Base-by-base conservation (phyloP, 1,284 basidiomycete genomes). In the Cutaneotrichosporon sp. region DNA sequence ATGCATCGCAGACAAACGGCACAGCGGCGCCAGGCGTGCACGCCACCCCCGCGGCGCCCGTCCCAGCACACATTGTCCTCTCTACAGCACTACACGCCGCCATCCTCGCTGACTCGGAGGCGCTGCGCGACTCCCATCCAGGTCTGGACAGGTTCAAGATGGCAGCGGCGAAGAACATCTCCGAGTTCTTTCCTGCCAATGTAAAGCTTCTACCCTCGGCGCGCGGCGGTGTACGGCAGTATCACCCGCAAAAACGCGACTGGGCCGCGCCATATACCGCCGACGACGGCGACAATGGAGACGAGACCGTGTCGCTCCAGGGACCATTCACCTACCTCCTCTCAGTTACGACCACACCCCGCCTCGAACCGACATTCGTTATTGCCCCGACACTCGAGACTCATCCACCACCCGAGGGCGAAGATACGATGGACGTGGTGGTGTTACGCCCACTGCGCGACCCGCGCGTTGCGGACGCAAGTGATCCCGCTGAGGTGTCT, bases 241-340 rank as follows among this genome's bases (percentile, higher is more conserved):
- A 88, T 70, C 80, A 87, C 60, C 80, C 84, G 1, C 41, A 54
- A 0, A 66, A 67, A 1, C 66, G 77, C 30, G 46, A 66, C 1
- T 91, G 64, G 54, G 46, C 87, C 60, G 70, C 80, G n/a, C 64
- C 66, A 1, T 63, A 57, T 51, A 64, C 78, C 1, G 40, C 46
- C 5, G 52, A 23, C 17, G 7, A 41, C 21, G 26, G 33, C 4
- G 23, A 15, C 3, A 38, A 22, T 23, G 26, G 30, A 10, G 40
- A 20, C 8, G 7, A 10, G n/a, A n/a, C n/a, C 8, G n/a, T n/a
- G n/a, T n/a, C n/a, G n/a, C 40, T 79, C 1, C 63, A 79, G 1
- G 92, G 90, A 0, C 90, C 90, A 1, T 96, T 94, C 66, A 77
- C 81, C 17, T 97, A 97, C 72, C 88, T 91, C 67, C 72, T 94